phyloP scores from a whole-genome alignment of 345 rosid genomes.

The Boechera stricta region DNA sequence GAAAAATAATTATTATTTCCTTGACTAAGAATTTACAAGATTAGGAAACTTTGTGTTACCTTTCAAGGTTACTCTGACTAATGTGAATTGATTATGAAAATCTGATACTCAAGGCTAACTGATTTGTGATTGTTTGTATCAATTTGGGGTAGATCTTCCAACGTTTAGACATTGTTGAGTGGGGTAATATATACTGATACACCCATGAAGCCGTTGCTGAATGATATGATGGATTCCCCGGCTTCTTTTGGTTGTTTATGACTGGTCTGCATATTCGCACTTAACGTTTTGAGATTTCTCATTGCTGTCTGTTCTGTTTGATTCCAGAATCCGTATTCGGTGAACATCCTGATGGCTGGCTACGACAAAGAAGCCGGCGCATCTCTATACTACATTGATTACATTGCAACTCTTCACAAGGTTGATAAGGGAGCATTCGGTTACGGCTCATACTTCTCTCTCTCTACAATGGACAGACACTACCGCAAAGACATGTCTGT shows the following conservation, averaged over 20 bases:
- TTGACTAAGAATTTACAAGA: constrained; percentile 10
- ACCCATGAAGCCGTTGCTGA: constrained; percentile 11
- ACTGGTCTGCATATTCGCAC: neutral
- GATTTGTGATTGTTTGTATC: neutral
- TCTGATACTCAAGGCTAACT: neutral
- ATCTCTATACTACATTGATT: constrained; percentile 91
- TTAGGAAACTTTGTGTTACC: constrained; percentile 2
- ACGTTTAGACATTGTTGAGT: neutral
- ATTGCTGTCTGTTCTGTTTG: constrained; percentile 25
- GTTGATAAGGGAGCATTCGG: constrained; percentile 97
- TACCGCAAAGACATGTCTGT: constrained; percentile 88
- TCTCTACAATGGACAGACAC: constrained; percentile 95
- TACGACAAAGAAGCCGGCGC: constrained; percentile 94
- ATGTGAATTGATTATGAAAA: neutral
- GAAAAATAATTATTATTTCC: constrained; percentile 4
- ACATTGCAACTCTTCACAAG: constrained; percentile 95
- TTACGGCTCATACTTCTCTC: constrained; percentile 88
- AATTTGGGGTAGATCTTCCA: neutral
- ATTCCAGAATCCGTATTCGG: constrained; percentile 78
- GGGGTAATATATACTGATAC: neutral
- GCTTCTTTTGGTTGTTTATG: neutral
- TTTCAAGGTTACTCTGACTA: neutral
- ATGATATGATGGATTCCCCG: neutral
- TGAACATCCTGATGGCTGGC: constrained; percentile 94
- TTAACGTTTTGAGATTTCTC: neutral